Base-by-base conservation (phyloP, 2,329 filamentous ascomycete species). In the Elsinoe ampelina region DNA sequence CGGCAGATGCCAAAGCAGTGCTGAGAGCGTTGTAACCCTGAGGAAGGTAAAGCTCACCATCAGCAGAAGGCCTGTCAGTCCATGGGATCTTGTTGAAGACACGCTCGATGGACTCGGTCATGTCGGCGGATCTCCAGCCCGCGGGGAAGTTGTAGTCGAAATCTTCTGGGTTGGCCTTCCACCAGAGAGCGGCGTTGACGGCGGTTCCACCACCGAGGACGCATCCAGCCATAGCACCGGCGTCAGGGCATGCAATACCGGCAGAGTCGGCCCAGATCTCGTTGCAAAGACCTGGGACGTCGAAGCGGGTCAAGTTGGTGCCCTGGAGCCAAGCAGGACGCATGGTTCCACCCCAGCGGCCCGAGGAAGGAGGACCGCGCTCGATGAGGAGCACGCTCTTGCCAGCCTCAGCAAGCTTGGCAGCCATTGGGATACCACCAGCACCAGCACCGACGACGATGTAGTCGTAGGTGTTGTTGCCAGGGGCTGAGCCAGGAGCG, bases 181-280 rank as follows among this genome's bases (percentile, higher is more conserved):
- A 52, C 48, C 48, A 87, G 34, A 87, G 74, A 43, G 82, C 83
- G 52, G 84, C 80, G 62, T 87, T 88, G 64, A 87, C 75, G 26
- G 82, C 80, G 12, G 81, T 80, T 6, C 82, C 81, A 57, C 85
- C 85, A 50, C 85, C 85, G 2, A 88, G 76, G 42, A 88, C 75
- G 60, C 85, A 88, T 12, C 84, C 85, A 11, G 83, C 82, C 82
- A 87, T 86, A 63, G 85, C 81, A 60, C 85, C 83, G n/a, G 80
- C 82, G 66, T 88, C 85, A 1, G 77, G 77, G 69, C 85, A 88
- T 35, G 81, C 79, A 62, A 86, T 81, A 26, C 82, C 83, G 3
- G 74, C 73, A 8, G 80, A 82, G 34, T 52, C 48, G 3, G 75
- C 71, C 79, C 82, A 86, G 62, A 88, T 85, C 69, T 86, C 75